Evolutionary conservation across 1,139 yeast genomes (phyloP).

Genomic region (Magnusiomyces tetraspermus): DNA sequence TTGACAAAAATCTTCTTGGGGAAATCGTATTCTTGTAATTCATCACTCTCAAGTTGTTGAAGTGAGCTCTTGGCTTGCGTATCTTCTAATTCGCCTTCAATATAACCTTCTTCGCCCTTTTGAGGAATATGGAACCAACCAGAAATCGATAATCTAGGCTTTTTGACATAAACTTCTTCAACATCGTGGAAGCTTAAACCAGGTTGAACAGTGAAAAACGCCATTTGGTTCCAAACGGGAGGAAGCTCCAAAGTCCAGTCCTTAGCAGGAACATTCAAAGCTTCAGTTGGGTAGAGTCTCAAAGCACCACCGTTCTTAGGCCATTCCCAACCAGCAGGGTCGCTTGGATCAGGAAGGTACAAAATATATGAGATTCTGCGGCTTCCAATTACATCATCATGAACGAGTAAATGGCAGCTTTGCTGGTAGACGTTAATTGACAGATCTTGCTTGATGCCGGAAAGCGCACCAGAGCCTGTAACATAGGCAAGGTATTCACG

Average conservation of each 20-base stretch:
- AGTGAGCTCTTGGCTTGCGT: slow-evolving; percentile 70
- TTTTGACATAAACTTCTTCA: slow-evolving; percentile 88
- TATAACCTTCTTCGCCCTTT: slow-evolving; percentile 73
- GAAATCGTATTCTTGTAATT: slow-evolving; percentile 69
- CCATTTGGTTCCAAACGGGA: slow-evolving; percentile 93
- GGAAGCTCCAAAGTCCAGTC: slow-evolving; percentile 63
- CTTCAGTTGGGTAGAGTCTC: slow-evolving; percentile 74
- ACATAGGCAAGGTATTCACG: slow-evolving; percentile 72
- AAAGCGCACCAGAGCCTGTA: slow-evolving; percentile 80
- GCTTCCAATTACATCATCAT: slow-evolving; percentile 96
- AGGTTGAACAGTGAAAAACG: slow-evolving; percentile 92
- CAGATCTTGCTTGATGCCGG: slow-evolving; percentile 87
- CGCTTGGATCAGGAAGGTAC: slow-evolving; percentile 82
- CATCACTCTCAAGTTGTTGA: slow-evolving; percentile 69
- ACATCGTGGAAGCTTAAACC: slow-evolving; percentile 96
- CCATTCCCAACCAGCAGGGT: slow-evolving; percentile 48
- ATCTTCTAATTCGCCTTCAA: slow-evolving; percentile 65
- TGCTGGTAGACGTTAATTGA: slow-evolving; percentile 83
- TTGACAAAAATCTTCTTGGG: slow-evolving; percentile 40
- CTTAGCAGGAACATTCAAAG: slow-evolving; percentile 81
- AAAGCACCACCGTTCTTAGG: slow-evolving; percentile 85
- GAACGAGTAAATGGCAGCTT: slow-evolving; percentile 90
- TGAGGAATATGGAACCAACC: slow-evolving; percentile 99
- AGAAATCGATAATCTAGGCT: slow-evolving; percentile 81
- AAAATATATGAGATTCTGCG: slow-evolving; percentile 87